Conservation (phyloP, 345 rosid genomes). For the Melaleuca quinquenervia region DNA sequence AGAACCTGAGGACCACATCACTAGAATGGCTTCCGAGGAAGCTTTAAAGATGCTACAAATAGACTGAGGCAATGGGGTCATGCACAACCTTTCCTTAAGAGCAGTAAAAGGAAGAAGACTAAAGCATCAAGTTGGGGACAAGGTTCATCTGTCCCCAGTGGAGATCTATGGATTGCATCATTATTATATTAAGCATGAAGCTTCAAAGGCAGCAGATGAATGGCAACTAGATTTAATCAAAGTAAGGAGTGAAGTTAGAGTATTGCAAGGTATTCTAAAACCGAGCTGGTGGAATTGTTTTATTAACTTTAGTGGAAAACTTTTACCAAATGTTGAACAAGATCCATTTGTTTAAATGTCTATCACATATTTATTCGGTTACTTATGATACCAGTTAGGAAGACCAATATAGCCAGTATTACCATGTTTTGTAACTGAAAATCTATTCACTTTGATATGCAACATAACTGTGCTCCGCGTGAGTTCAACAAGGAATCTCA, state of each 20-base stretch:
- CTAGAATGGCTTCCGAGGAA: slow-evolving; percentile 1
- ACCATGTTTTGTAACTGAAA: background rate
- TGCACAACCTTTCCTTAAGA: background rate
- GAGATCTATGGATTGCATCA: slow-evolving; percentile 6
- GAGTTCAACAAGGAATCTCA: background rate
- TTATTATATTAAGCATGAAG: slow-evolving; percentile 3
- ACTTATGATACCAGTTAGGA: background rate
- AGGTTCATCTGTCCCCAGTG: slow-evolving; percentile 18
- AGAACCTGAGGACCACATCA: background rate
- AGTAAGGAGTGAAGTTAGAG: background rate
- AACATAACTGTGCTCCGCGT: background rate
- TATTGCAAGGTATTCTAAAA: background rate
- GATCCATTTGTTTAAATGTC: background rate
- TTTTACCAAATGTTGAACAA: background rate
- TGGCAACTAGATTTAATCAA: slow-evolving; percentile 1
- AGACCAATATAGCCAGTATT: background rate
- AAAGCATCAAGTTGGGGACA: slow-evolving; percentile 11
- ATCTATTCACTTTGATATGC: background rate
- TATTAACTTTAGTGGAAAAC: background rate
- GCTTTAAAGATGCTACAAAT: slow-evolving; percentile 23
- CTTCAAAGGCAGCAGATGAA: slow-evolving; percentile 16
- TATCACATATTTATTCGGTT: background rate
- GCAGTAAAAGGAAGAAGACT: background rate
- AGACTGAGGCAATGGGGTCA: slow-evolving; percentile 5
- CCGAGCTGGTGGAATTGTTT: background rate